These are phyloP conservation scores for Calycina marina DNA, from an alignment of 2,329 filamentous ascomycete genomes.

Conservation along the genomic window DNA sequence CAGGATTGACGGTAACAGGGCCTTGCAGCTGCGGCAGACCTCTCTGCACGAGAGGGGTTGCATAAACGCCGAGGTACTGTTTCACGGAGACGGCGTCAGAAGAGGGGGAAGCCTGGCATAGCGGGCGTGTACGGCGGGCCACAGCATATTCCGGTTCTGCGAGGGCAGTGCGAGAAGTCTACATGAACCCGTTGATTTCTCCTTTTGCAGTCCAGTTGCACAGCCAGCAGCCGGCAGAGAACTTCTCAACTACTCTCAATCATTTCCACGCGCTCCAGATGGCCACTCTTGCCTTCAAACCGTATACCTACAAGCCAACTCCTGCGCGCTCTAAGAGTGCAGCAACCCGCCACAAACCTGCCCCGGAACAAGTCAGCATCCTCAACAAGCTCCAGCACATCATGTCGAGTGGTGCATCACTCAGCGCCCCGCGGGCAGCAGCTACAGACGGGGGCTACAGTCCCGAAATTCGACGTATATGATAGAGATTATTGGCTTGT, in stretches of 20 bases:
- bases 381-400: constrained; percentile 8
- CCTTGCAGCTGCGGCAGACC: constrained; percentile 6
- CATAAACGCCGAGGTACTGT: constrained; percentile 10
- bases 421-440: constrained; percentile 2
- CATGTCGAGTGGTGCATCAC: constrained; percentile 4
- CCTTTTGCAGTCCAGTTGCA: constrained; percentile 7
- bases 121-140: constrained; percentile 1
- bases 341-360: constrained; percentile 5
- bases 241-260: constrained; percentile 10
- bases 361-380: constrained; percentile 4
- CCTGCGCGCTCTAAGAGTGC: constrained; percentile 9
- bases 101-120: constrained; percentile 1
- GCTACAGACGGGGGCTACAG: constrained; percentile 6
- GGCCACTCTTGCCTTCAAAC: constrained; percentile 9
- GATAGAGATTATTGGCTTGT: constrained; percentile 10
- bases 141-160: constrained; percentile 8
- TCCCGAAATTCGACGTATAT: constrained; percentile 10
- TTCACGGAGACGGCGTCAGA: constrained; percentile 4
- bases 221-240: constrained; percentile 8
- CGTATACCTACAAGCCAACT: constrained; percentile 13
- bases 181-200: constrained; percentile 2
- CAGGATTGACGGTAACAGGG: constrained; percentile 9
- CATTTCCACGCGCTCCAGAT: constrained; percentile 10
- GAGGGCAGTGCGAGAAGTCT: constrained; percentile 6
- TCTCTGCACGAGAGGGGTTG: constrained; percentile 4